Percentiles rank a stretch among this genome's conserved stretches.
Conservation (phyloP, 108 stramenopile genomes). For the Licmophora abbreviata region DNA sequence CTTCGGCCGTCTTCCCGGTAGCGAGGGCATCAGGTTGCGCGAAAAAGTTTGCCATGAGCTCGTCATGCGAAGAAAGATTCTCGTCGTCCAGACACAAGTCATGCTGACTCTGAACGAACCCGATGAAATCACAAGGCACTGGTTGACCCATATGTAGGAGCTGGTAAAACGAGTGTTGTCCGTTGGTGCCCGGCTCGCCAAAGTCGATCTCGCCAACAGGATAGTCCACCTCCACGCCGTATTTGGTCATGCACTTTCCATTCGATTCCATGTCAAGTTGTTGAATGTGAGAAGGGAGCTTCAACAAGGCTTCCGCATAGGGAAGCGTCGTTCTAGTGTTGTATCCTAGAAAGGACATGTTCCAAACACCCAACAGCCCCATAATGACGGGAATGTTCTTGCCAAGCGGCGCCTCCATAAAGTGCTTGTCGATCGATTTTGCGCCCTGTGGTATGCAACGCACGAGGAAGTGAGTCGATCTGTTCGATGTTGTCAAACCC, state of each 20-base stretch:
- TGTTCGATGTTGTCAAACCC: background rate
- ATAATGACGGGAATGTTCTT: slow-evolving; percentile 95
- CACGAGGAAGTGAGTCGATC: background rate
- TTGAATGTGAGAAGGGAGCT: slow-evolving; percentile 99
- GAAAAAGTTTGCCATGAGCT: slow-evolving; percentile 99
- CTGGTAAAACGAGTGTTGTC: slow-evolving; percentile 99
- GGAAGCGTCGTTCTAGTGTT: slow-evolving; percentile 82
- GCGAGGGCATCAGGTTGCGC: slow-evolving; percentile 99
- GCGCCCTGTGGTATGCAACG: slow-evolving; percentile 70
- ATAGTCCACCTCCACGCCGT: slow-evolving; percentile 82
- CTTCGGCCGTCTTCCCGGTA: slow-evolving; percentile 84
- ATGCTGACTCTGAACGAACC: slow-evolving; percentile 81
- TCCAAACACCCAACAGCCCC: slow-evolving; percentile 98
- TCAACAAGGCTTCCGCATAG: slow-evolving; percentile 95
- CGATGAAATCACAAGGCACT: slow-evolving; percentile 96
- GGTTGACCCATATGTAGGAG: slow-evolving; percentile 97
- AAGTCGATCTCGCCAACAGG: slow-evolving; percentile 95
- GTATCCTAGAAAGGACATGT: slow-evolving; percentile 92
- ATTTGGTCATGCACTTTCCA: slow-evolving; percentile 78
- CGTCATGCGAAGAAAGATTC: slow-evolving; percentile 93
- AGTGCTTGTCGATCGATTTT: slow-evolving; percentile 94
- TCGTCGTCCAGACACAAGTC: slow-evolving; percentile 85
- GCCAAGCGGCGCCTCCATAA: slow-evolving; percentile 82
- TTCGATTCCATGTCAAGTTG: slow-evolving; percentile 99
- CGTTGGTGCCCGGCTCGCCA: slow-evolving; percentile 98